Percentiles rank a stretch among this genome's conserved stretches.
Conservation (phyloP, 176 grass and related monocot species). For the Themeda triandra region DNA sequence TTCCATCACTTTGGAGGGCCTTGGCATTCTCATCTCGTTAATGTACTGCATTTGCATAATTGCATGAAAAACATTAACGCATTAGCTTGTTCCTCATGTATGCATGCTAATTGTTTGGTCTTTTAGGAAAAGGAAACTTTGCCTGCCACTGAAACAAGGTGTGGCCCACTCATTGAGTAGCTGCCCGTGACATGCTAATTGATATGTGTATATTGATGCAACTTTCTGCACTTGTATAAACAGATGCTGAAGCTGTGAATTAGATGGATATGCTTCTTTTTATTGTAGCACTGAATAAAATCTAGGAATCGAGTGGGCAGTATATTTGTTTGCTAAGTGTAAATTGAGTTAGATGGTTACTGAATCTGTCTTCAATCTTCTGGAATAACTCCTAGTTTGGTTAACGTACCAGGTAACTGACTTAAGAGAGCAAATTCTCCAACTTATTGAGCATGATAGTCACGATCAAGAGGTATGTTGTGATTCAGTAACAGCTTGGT, state of each 20-base stretch:
- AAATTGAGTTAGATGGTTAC: not conserved
- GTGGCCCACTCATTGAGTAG: not conserved
- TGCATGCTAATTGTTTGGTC: not conserved
- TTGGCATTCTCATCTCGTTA: not conserved
- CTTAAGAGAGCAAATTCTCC: slow-evolving; percentile 45
- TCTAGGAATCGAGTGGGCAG: not conserved
- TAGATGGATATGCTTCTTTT: not conserved
- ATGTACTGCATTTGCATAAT: not conserved
- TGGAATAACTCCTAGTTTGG: slow-evolving; percentile 5
- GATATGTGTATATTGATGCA: not conserved
- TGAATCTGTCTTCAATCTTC: not conserved
- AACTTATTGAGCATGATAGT: slow-evolving; percentile 19
- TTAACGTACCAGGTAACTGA: slow-evolving; percentile 25
- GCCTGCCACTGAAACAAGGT: not conserved
- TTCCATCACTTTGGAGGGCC: not conserved
- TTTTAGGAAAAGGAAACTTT: not conserved
- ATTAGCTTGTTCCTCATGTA: not conserved
- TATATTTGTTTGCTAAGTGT: not conserved
- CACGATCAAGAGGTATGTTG: slow-evolving; percentile 32
- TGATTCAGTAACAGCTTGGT: not conserved
- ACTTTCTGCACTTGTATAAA: not conserved
- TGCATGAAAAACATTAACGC: not conserved
- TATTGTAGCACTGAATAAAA: not conserved
- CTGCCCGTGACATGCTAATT: not conserved
- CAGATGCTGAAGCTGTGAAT: not conserved